Base-by-base conservation (phyloP, 805 yeast species). In the Blastobotrys chiropterorum region DNA sequence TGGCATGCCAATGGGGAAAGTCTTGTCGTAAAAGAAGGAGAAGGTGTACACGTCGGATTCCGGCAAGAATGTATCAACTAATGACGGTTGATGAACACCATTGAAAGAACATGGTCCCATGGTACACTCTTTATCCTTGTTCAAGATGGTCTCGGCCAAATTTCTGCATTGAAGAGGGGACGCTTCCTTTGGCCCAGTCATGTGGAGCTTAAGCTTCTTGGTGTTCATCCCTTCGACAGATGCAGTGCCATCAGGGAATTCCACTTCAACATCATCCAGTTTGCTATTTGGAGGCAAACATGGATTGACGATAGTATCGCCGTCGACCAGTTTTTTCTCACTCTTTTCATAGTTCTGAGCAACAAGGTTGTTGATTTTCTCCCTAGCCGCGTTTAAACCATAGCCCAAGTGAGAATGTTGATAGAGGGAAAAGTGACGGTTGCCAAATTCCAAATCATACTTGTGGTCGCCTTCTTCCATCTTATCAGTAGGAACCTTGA, bases 1-100 rank as follows among this genome's bases (percentile, higher is more conserved):
- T 56, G 99, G 98, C 89, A 95, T 85, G 47, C 98, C 99, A 59
- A 94, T 76, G 46, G 98, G 97, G 66, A 78, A 82, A 38, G 97
- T 86, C 66, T 95, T 81, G 72, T 94, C 99, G 72, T 89, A 95
- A 72, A 94, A 94, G 76, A 82, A 94, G 8, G 98, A 92, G 72
- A 95, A 90, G 43, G 94, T 82, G 70, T 75, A 94, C 79, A 94
- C 77, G 64, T 94, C 98, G 41, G 83, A 78, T 31, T 80, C 68
- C 51, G 74, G 74, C 50, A 81, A 77, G 77, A 94, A 94, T 14
- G 95, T 82, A 56, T 77, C 80, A 44, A 81, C 81, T 62, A 94
- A 74, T 2, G 95, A 86, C 6, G 99, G 99, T 74, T 94, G 99
- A 70, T 95, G 95, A 48, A 90, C 86, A 65, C 99, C 99, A 66